phyloP scores from a whole-genome alignment of 495 filamentous ascomycete species.

The Tirmania nivea region DNA sequence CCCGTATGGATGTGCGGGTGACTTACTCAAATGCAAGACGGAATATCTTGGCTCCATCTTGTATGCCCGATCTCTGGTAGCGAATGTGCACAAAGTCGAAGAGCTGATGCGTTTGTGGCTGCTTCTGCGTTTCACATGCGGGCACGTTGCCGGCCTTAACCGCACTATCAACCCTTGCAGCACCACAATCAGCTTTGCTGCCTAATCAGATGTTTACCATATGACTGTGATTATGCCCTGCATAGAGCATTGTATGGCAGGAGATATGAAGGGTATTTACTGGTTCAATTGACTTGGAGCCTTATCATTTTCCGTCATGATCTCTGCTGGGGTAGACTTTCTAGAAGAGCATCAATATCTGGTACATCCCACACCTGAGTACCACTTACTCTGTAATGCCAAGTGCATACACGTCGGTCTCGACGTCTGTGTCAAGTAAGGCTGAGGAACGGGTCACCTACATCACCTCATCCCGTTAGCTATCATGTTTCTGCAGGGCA shows the following conservation, averaged over 20 bases:
- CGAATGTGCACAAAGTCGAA: constrained; percentile 20
- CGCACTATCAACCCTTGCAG: constrained; percentile 1
- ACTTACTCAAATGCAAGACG: constrained; percentile 18
- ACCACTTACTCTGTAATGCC: constrained; percentile 19
- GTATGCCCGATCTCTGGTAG: constrained; percentile 15
- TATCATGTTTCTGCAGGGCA: neutral
- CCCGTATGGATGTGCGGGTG: neutral
- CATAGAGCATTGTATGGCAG: too few species aligned
- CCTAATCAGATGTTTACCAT: neutral
- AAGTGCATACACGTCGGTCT: constrained; percentile 20
- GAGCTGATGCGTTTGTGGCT: constrained; percentile 10
- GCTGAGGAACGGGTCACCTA: constrained; percentile 6
- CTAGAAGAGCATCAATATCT: constrained; percentile 1
- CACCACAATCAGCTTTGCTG: neutral
- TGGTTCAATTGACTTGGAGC: neutral
- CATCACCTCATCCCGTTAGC: constrained; percentile 3
- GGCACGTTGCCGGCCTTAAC: constrained; percentile 1
- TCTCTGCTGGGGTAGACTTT: constrained; percentile 18
- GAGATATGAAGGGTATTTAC: neutral
- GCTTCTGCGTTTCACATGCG: constrained; percentile 10
- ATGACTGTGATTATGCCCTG: too few species aligned
- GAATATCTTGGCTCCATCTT: constrained; percentile 14
- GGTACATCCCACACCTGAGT: constrained; percentile 1
- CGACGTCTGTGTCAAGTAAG: constrained; percentile 18
- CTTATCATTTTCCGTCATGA: constrained; percentile 1